Base-by-base conservation (phyloP, 768 basidiomycete species). In the Termitomyces eurrhizus region DNA sequence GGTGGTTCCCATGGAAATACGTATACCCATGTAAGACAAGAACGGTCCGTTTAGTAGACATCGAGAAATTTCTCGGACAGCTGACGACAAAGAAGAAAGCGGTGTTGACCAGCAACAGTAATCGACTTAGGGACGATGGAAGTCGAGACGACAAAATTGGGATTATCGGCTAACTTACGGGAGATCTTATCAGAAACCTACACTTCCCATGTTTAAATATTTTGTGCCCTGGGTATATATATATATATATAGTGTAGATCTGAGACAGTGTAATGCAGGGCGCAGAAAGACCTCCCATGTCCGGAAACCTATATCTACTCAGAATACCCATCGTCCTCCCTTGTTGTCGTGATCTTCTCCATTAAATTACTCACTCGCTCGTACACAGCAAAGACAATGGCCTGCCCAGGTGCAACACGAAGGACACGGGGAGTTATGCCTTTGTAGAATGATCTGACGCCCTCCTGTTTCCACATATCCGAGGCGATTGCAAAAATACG, bases 311-410 rank as follows among this genome's bases (percentile, higher is more conserved):
- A 50, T 42, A 14, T 61, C 67, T 71, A 89, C 70, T 93, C 92
- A 57, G 87, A 83, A 72, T 88, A 90, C 50, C 73, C 70, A 64
- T 88, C 84, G 39, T 89, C 88, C 61, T 83, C 83, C 42, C 76
- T 74, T 24, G 77, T 73, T 24, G 77, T 78, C 49, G 84, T 78
- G 56, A 93, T 78, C 57, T 72, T 77, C 80, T 96, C 95, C 59
- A 96, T 89, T 42, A 81, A 58, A 67, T 70, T 75, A 73, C 90
- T 87, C 62, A 98, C 89, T 53, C 90, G 80, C 77, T 99, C 96
- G 68, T 98, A 98, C 32, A 99, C 96, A 13, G 96, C 93, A 69
- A 98, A 98, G 39, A 98, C 96, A 65, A 98, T 92, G 2, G 95
- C 95, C 72, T 93, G 93, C 1, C 96, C 97, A 8, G 97, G 97